Base-by-base conservation (phyloP, 495 filamentous ascomycete genomes). In the Penicillium lividum region DNA sequence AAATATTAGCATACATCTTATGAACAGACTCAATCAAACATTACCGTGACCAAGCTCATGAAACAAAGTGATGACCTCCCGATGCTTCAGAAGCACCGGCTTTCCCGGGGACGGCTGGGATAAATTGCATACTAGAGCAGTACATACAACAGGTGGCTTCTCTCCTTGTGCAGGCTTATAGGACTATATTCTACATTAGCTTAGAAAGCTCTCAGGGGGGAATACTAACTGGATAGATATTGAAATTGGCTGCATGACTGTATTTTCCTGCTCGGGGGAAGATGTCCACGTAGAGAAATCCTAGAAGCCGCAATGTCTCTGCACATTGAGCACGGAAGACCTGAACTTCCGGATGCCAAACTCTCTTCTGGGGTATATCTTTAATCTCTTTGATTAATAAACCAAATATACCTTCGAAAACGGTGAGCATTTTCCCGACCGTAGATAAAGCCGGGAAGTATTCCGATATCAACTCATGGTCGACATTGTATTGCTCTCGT, bases 11-110 rank as follows among this genome's bases (percentile, higher is more conserved):
- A 43, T 49, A 49, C 31, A 33, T 49, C 1, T 11, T 34, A 51
- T 13, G 11, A 29, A 28, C 22, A n/a, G 15, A 52, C 18, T 52
- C 3, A 18, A 36, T 22, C n/a, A 15, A 16, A 40, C 11, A 30
- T 57, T 33, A 57, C 54, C 54, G 36, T 58, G 56, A 5, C 56
- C 56, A 30, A 58, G 56, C 40, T 58, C 56, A 34, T 58, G 56
- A 36, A 58, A 58, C 18, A 58, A 27, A 15, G 56, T 58, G 48
- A 58, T 45, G 28, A 58, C 36, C 48, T 58, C 56, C 4, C 38
- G 38, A 52, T 58, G 56, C 38, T 52, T 58, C 18, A 58, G 29
- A 22, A 58, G 56, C 5, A 40, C 47, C 44, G 47, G 56, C 16
- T 51, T 45, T 47, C 38, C 48, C 38, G 45, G 33, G 6, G 34